Evolutionary conservation across 371 early-diverging fungal genomes (phyloP), one percentile per base, ranked within the genome.

Genomic region (Dentiscutata heterogama): DNA sequence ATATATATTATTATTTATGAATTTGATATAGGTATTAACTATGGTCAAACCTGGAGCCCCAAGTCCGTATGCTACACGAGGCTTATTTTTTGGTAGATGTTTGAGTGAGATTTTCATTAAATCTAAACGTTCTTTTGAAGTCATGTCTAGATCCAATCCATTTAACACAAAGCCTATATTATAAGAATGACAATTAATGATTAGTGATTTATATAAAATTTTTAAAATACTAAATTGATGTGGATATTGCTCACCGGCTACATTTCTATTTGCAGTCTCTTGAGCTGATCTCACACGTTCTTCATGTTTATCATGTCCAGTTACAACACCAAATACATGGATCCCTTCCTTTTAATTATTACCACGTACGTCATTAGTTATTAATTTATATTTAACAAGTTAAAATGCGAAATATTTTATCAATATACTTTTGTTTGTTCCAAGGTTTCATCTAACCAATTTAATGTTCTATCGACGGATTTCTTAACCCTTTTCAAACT

Each of bases 381-480:
- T 81, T 13, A 83, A 70, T 60, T 82, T 78, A 70, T 83, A 63
- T 16, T 82, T 46, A 39, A 81, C 27, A 11, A 74, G 11, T 31
- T 35, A 77, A 46, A 70, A 56, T 25, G 39, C 29, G 54, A 4
- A 31, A 46, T 72, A 27, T 46, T 16, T 46, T 25, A 68, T 84
- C 81, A 42, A 72, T 35, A 5, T 83, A 85, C 29, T 83, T 84
- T 61, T 81, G 27, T 51, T 81, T 84, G 42, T 51, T 51, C 73
- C 4, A 91, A 56, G 22, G 83, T 80, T 78, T 89, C 87, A 77
- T 90, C 91, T 80, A 92, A 81, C 95, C 95, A 95, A 29, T 88
- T 88, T 18, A 91, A 83, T 2, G 94, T 89, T 73, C 95, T 87
- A 74, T 92, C 89, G 0, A 94, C 92, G 7, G 94, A 92, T 83